phyloP scores from a whole-genome alignment of 345 rosid species.

The Cardiospermum halicacabum region DNA sequence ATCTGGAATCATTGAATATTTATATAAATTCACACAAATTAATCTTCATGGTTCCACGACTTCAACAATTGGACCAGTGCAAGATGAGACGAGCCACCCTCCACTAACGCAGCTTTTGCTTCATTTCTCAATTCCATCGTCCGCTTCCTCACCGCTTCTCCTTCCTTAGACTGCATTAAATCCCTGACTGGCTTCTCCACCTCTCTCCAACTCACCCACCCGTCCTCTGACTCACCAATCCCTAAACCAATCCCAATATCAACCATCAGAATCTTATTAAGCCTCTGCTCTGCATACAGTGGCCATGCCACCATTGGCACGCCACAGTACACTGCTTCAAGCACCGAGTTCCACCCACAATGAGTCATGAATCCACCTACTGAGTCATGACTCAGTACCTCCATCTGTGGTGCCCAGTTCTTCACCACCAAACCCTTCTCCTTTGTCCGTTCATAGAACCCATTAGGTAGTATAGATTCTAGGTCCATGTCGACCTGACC shows the following conservation, averaged over 20 bases:
- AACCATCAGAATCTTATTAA: too few relatives aligned
- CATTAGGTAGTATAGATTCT: slow-evolving; percentile 35
- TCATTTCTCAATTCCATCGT: slow-evolving; percentile 25
- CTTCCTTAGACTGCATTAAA: slow-evolving; percentile 39
- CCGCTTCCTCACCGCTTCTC: slow-evolving; percentile 24
- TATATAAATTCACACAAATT: too few relatives aligned
- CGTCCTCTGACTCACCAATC: slow-evolving; percentile 33
- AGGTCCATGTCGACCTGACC: slow-evolving; percentile 21
- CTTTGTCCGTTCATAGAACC: slow-evolving; percentile 32
- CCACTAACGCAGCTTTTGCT: not conserved
- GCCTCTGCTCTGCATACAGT: slow-evolving; percentile 44
- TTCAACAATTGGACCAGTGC: slow-evolving; percentile 26
- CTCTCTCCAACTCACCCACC: too few relatives aligned
- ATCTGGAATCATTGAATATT: too few relatives aligned
- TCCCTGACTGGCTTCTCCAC: slow-evolving; percentile 50
- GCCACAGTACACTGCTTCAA: slow-evolving; percentile 19
- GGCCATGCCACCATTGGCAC: slow-evolving; percentile 58
- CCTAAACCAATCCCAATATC: too few relatives aligned
- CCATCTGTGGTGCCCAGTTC: slow-evolving; percentile 25
- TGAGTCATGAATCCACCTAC: slow-evolving; percentile 31
- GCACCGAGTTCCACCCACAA: slow-evolving; percentile 33
- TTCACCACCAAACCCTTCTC: slow-evolving; percentile 27
- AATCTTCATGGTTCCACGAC: slow-evolving; percentile 19
- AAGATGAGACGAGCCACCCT: slow-evolving; percentile 35
- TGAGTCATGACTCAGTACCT: slow-evolving; percentile 15